Evolutionary conservation across 2,329 filamentous ascomycete genomes (phyloP).

Genomic region (Leptographium galeiforme): DNA sequence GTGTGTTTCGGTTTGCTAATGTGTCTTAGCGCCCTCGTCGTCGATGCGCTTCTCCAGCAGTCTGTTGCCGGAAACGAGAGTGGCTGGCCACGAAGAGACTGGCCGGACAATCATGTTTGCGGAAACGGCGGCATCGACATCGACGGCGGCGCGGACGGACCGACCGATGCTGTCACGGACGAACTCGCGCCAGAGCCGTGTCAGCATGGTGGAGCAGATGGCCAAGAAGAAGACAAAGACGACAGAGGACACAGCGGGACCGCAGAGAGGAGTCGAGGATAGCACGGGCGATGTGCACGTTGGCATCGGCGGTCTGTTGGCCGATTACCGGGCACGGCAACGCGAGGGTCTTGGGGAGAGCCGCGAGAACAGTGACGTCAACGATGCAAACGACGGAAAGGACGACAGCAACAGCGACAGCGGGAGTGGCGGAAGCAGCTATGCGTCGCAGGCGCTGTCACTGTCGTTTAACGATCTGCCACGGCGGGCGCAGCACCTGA

Average conservation of each 20-base stretch:
- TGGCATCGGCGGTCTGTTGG: constrained; percentile 30
- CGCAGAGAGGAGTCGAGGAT: constrained; percentile 15
- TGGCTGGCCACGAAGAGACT: constrained; percentile 49
- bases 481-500: constrained; percentile 71
- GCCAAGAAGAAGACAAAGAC: constrained; percentile 18
- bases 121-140: constrained; percentile 22
- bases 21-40: constrained; percentile 17
- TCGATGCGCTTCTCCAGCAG: constrained; percentile 56
- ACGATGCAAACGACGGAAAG: not conserved
- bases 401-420: not conserved
- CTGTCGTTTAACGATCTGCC: constrained; percentile 80
- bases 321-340: constrained; percentile 20
- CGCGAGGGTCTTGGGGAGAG: not conserved
- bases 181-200: constrained; percentile 28
- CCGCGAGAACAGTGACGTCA: not conserved
- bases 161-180: constrained; percentile 28
- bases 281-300: constrained; percentile 21
- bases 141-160: constrained; percentile 14
- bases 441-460: constrained; percentile 28
- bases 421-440: constrained; percentile 7
- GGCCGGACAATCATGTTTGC: constrained; percentile 68
- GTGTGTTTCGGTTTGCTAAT: not conserved
- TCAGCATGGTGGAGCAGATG: constrained; percentile 33
- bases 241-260: constrained; percentile 11
- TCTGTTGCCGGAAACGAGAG: constrained; percentile 55